Base-by-base conservation (phyloP, 306 rosid species). In the Vigna nakashimae region DNA sequence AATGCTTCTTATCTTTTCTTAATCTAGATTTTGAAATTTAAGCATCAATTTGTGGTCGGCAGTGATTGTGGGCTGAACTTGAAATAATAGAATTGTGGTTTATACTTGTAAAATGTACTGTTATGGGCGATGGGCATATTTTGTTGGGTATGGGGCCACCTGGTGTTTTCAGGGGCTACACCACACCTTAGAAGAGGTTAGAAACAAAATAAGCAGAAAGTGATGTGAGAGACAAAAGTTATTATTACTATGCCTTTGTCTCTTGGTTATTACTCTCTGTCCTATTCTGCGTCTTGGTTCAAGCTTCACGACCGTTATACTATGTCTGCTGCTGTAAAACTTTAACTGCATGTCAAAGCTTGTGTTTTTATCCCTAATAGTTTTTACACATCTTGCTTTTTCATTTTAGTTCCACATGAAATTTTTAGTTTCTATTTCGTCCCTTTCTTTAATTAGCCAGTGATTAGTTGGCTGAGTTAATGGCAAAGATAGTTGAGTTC, bases 171-270 rank as follows among this genome's bases (percentile, higher is more conserved):
- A 26, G 28, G 28, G 28, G 28, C 28, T 26, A 26, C 28, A 26
- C 28, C 28, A 26, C 3, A 26, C 28, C 28, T 36, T 65, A 51
- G 45, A 70, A 51, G 57, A 26, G 45, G 56, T 48, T 71, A 57
- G 43, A 51, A 77, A 64, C 67, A 60, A 60, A 60, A 59, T 28
- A 28, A 26, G 26, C 17, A 58, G 65, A 58, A 26, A 74, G 66
- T 51, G 74, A 73, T 32, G 57, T 43, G 57, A 59, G 63, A 72
- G 50, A 65, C 82, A 75, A 63, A 73, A 57, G 38, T 74, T 66
- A 71, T 63, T 71, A 42, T 63, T 71, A 42, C 30, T 58, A 16
- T 48, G 60, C 45, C 24, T 74, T 85, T 87, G 87, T 73, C 85
- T 53, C 85, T 52, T 62, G 76, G 6, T 46, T 36, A 48, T 74